A percentile compares a stretch with the other conserved stretches of the same genome.
phyloP scores from a whole-genome alignment of 2,329 filamentous ascomycete species.

The Neofusicoccum ribis region DNA sequence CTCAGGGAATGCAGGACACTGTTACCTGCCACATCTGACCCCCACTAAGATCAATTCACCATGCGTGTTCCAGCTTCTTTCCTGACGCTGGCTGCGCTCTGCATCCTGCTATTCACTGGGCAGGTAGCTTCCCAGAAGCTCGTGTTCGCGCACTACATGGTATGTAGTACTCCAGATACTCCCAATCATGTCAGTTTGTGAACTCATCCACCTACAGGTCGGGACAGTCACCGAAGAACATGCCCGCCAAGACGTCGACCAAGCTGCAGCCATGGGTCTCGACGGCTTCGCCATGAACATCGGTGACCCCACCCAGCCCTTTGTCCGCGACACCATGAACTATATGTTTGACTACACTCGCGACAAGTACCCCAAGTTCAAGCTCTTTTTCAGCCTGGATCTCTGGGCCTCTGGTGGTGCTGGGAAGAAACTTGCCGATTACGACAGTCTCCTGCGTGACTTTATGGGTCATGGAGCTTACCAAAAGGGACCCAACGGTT shows the following conservation, averaged over 20 bases:
- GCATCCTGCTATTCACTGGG: too few relatives aligned
- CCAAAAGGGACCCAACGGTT: conserved; percentile 1
- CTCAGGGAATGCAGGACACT: too few relatives aligned
- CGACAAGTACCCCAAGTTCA: conserved; percentile 2
- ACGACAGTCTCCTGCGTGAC: not conserved
- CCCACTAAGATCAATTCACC: too few relatives aligned
- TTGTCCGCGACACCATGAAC: not conserved
- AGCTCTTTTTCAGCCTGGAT: conserved; percentile 6
- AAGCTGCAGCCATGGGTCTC: not conserved
- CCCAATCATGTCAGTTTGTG: too few relatives aligned
- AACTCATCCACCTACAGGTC: not conserved
- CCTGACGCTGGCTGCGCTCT: too few relatives aligned
- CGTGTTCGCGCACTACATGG: too few relatives aligned
- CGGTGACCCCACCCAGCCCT: not conserved
- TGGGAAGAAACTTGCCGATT: conserved; percentile 21
- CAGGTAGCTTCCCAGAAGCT: too few relatives aligned
- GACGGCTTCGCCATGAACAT: not conserved
- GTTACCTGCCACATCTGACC: too few relatives aligned
- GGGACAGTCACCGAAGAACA: not conserved
- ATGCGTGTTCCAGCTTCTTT: too few relatives aligned
- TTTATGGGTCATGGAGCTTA: not conserved
- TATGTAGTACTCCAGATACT: too few relatives aligned
- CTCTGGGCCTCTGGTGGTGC: conserved; percentile 4
- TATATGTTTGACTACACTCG: conserved; percentile 7
- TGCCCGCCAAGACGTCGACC: not conserved